Conservation (phyloP, 352 stramenopile species). For the Aphanomyces euteiches region DNA sequence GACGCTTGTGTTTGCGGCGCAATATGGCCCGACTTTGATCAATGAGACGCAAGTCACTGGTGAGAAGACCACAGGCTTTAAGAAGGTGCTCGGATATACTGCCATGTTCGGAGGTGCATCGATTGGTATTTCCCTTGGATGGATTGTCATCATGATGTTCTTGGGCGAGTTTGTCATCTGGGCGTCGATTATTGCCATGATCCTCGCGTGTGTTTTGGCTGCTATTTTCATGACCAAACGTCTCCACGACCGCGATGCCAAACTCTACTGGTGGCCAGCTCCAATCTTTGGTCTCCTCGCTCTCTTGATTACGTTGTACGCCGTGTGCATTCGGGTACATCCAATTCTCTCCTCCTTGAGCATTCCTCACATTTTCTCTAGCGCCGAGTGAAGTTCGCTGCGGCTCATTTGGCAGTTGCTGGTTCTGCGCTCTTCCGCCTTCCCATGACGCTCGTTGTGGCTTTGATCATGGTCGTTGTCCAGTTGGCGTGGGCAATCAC, state of each 20-base stretch:
- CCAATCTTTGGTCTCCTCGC: constrained; percentile 43
- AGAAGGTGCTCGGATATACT: constrained; percentile 55
- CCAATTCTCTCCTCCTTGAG: not conserved
- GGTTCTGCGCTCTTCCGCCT: constrained; percentile 82
- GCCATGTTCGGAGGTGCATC: constrained; percentile 46
- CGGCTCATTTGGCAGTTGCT: constrained; percentile 85
- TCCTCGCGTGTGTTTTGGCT: constrained; percentile 37
- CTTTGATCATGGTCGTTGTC: constrained; percentile 78
- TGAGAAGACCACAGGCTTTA: constrained; percentile 45
- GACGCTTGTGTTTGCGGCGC: constrained; percentile 17
- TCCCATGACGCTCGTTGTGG: constrained; percentile 76
- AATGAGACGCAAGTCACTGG: constrained; percentile 41
- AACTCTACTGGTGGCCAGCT: constrained; percentile 51
- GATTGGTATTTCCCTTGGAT: constrained; percentile 65
- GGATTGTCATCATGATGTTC: constrained; percentile 69
- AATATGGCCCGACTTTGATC: constrained; percentile 27
- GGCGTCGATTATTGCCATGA: constrained; percentile 48
- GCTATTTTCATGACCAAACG: constrained; percentile 45
- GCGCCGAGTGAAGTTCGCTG: constrained; percentile 89
- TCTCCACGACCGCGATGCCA: constrained; percentile 42
- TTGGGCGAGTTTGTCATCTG: constrained; percentile 50
- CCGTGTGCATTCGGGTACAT: constrained; percentile 51
- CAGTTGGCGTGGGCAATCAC: constrained; percentile 82
- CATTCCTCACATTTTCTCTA: constrained; percentile 18
- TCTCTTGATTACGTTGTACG: constrained; percentile 48